A percentile compares a stretch with the other conserved stretches of the same genome.
phyloP scores from a whole-genome alignment of 495 filamentous ascomycete species.

The Penicillium parvum region DNA sequence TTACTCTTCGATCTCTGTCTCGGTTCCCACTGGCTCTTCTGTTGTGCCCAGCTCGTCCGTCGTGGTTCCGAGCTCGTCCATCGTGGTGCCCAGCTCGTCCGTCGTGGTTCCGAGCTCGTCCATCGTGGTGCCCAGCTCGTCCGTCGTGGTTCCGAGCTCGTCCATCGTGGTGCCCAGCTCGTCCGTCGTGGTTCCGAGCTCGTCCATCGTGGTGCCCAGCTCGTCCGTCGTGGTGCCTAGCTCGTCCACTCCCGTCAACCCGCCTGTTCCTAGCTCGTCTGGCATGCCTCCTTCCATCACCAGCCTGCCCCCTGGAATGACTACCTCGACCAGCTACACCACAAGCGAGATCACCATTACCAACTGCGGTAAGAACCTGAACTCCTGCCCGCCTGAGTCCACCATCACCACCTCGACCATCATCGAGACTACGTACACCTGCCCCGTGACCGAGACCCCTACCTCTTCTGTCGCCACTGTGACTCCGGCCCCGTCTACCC shows the following conservation, averaged over 20 bases:
- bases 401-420: slow-evolving; percentile 52
- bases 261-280: slow-evolving; percentile 6
- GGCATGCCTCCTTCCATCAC: slow-evolving; percentile 11
- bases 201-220: slow-evolving; percentile 1
- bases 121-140: neutral
- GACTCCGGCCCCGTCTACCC: slow-evolving; percentile 9
- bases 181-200: slow-evolving; percentile 5
- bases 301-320: slow-evolving; percentile 25
- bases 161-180: neutral
- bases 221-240: slow-evolving; percentile 4
- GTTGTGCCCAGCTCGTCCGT: neutral
- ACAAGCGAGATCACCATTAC: slow-evolving; percentile 56
- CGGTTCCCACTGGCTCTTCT: neutral
- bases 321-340: slow-evolving; percentile 56
- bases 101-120: slow-evolving; percentile 5
- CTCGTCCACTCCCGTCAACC: slow-evolving; percentile 3
- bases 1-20: neutral
- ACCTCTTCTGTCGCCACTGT: neutral
- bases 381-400: slow-evolving; percentile 52
- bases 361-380: slow-evolving; percentile 53
- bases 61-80: too few relatives aligned
- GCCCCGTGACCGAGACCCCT: slow-evolving; percentile 44
- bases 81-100: slow-evolving; percentile 2
- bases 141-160: slow-evolving; percentile 5
- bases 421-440: slow-evolving; percentile 55